phyloP scores from a whole-genome alignment of 2,329 filamentous ascomycete species.

The Hyphodiscus sp. region DNA sequence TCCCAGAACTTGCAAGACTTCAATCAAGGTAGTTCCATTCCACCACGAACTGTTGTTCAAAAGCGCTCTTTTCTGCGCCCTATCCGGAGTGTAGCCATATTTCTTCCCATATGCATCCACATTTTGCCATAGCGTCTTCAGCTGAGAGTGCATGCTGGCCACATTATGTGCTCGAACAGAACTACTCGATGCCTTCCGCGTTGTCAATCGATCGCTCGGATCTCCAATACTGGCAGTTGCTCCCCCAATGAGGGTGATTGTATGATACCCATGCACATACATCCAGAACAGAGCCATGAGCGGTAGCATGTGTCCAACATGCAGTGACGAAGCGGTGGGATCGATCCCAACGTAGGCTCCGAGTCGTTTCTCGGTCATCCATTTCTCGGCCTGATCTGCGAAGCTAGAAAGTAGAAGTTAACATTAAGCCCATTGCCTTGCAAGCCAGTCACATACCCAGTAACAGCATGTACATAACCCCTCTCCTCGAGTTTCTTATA shows the following conservation, averaged over 20 bases:
- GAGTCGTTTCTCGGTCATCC: constrained; percentile 60
- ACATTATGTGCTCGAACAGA: constrained; percentile 56
- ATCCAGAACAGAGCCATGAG: constrained; percentile 83
- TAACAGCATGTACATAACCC: constrained; percentile 67
- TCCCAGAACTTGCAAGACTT: constrained; percentile 70
- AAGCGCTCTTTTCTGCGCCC: constrained; percentile 60
- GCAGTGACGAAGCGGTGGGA: constrained; percentile 71
- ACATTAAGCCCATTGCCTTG: too few species aligned
- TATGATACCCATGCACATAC: constrained; percentile 66
- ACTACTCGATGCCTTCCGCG: constrained; percentile 47
- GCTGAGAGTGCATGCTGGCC: constrained; percentile 60
- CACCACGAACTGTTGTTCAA: constrained; percentile 84
- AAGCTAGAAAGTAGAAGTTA: constrained; percentile 8
- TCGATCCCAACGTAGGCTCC: constrained; percentile 78
- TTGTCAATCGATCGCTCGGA: constrained; percentile 62
- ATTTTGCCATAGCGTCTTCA: constrained; percentile 67
- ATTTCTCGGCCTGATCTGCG: constrained; percentile 50
- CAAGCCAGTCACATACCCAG: constrained; percentile 49
- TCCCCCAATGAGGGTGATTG: constrained; percentile 63
- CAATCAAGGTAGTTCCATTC: constrained; percentile 60
- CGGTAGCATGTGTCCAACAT: constrained; percentile 73
- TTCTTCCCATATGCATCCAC: constrained; percentile 60
- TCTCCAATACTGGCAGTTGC: constrained; percentile 75
- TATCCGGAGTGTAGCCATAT: constrained; percentile 59
- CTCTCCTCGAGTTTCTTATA: constrained; percentile 64